Percentiles rank a stretch among this genome's conserved stretches.
These are phyloP conservation scores for Fusarium continuum DNA, from an alignment of 2,329 filamentous ascomycete species.

Conservation along the genomic window DNA sequence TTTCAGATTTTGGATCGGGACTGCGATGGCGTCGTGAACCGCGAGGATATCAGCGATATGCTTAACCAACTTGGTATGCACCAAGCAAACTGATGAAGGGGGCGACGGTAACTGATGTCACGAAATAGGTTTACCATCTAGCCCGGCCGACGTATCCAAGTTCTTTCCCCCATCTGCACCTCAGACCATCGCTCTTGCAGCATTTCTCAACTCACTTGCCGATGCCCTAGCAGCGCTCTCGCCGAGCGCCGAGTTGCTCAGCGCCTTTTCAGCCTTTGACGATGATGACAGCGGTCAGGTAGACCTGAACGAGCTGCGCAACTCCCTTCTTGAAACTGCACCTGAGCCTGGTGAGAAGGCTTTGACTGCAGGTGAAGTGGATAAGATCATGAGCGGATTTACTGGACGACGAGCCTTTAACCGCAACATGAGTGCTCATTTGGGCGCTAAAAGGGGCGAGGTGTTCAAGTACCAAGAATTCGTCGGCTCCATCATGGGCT, in stretches of 20 bases:
- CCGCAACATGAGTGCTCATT: conserved; percentile 62
- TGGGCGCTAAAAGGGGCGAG: conserved; percentile 75
- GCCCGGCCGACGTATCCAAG: conserved; percentile 72
- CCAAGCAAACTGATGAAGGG: neutral
- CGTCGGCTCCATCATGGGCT: conserved; percentile 73
- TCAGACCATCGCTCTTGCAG: conserved; percentile 81
- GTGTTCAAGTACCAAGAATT: conserved; percentile 96
- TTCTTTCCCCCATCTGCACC: conserved; percentile 82
- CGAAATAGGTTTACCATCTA: conserved; percentile 75
- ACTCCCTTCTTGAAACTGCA: conserved; percentile 82
- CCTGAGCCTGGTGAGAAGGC: conserved; percentile 75
- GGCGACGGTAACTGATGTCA: conserved; percentile 5
- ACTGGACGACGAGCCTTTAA: conserved; percentile 85
- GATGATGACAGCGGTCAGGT: conserved; percentile 95
- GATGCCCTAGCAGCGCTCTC: conserved; percentile 78
- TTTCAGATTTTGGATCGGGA: conserved; percentile 94
- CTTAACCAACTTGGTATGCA: conserved; percentile 78
- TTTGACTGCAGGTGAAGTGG: conserved; percentile 78
- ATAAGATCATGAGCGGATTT: conserved; percentile 88
- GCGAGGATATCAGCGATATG: conserved; percentile 88
- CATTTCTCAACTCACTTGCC: conserved; percentile 85
- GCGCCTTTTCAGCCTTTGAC: conserved; percentile 94
- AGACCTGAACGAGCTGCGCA: conserved; percentile 81
- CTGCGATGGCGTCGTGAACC: conserved; percentile 83
- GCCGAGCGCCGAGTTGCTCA: conserved; percentile 80